These are phyloP conservation scores for Cicer bijugum DNA, from an alignment of 306 rosid genomes.

Conservation along the genomic window DNA sequence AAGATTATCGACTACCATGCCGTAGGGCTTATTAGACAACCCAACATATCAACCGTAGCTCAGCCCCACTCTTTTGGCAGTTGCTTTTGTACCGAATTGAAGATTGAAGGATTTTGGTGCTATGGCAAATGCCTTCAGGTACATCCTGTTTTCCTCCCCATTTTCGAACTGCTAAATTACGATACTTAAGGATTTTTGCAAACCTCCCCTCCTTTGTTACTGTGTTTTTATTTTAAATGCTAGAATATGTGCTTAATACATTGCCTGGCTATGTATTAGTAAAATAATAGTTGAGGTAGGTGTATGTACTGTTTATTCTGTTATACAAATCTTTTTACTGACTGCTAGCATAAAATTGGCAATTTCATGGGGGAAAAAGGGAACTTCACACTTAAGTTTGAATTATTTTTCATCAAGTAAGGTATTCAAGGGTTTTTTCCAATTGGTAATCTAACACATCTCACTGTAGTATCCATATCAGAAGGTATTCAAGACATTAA, in stretches of 20 bases:
- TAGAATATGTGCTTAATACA: neutral
- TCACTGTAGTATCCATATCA: neutral
- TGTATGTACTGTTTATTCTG: conserved; percentile 19
- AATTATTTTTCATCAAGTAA: neutral
- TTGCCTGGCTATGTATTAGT: conserved; percentile 7
- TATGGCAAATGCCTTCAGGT: conserved; percentile 43
- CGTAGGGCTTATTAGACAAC: conserved; percentile 29
- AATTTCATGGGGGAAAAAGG: neutral
- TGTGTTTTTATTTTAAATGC: neutral
- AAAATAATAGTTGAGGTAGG: conserved; percentile 28
- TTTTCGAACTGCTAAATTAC: conserved; percentile 6
- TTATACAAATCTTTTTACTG: conserved; percentile 19
- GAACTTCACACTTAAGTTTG: neutral
- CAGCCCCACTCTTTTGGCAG: conserved; percentile 6
- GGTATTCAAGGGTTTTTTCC: neutral
- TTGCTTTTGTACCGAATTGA: conserved; percentile 1
- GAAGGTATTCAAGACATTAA: neutral
- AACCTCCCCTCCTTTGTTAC: neutral
- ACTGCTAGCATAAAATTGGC: neutral
- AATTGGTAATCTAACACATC: neutral
- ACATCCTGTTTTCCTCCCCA: neutral
- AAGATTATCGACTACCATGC: conserved; percentile 33
- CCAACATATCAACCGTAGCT: conserved; percentile 19
- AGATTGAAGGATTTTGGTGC: conserved; percentile 26
- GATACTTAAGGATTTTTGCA: neutral